Conservation (phyloP, 345 rosid genomes). For the Gossypium raimondii region DNA sequence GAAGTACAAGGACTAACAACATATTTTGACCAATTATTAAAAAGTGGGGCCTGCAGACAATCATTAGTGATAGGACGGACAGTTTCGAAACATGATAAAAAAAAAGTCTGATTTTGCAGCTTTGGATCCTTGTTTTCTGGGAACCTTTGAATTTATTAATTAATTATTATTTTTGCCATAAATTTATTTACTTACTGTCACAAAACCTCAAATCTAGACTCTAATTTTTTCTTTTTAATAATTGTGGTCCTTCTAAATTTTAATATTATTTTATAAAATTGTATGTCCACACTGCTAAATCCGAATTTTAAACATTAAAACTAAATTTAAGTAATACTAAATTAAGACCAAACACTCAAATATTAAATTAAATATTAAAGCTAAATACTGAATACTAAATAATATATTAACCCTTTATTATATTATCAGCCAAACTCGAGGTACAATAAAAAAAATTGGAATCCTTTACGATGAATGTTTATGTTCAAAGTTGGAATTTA, state of each 20-base stretch:
- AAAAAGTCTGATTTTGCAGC: not conserved
- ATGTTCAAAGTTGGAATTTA: no score
- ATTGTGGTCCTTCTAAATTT: not conserved
- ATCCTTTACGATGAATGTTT: no score
- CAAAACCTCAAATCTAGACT: not conserved
- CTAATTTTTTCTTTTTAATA: not conserved
- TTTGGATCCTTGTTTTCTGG: not conserved
- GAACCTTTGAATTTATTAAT: not conserved
- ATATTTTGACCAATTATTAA: not conserved
- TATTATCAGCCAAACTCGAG: no score
- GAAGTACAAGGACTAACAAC: no score
- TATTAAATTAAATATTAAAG: no score
- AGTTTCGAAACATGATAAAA: not conserved
- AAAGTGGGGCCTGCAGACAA: not conserved
- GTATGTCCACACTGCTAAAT: no score
- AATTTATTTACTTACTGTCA: not conserved
- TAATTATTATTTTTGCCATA: no score
- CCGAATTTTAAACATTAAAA: no score
- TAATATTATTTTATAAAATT: not conserved
- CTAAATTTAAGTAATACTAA: no score
- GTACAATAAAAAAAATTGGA: no score
- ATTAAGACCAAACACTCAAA: accelerated
- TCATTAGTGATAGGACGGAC: not conserved
- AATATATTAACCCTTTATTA: no score
- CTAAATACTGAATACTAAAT: no score